Evolutionary conservation across 2,329 filamentous ascomycete species (phyloP), one percentile per base, ranked within the genome.

Genomic region (Apiospora kogelbergensis): DNA sequence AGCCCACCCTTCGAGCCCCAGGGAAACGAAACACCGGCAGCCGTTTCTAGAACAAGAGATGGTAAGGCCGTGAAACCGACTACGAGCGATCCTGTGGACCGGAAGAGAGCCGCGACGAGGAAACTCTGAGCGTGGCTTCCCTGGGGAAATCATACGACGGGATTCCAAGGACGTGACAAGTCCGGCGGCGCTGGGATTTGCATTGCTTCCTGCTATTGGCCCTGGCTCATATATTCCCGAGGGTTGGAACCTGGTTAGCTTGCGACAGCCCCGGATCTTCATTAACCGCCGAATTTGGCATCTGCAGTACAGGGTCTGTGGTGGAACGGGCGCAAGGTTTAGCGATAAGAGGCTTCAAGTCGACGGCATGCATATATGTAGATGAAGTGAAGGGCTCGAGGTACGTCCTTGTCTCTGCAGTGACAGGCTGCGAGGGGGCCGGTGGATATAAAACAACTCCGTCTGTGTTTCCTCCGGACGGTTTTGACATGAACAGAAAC

Each of bases 201-300:
- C 30, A 60, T 60, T 60, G 53, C n/a, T 37, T 60, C 53, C 53
- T 60, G 37, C 13, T 37, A n/a, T 60, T 60, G 20, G 53, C 30
- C 53, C 30, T 60, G 53, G 26, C n/a, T 13, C 30, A 60, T 60
- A 60, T 60, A 60, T 37, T 13, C 26, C 53, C 53, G 53, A 60
- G 53, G 53, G 53, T 37, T 33, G 53, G 53, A 37, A 37, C 26
- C 53, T 60, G 30, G 53, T 37, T n/a, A 60, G 53, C 30, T 11
- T 37, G 30, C 53, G 37, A n/a, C 53, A 33, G 17, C 30, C 53
- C 53, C 53, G 53, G 53, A 60, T 60, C 53, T 60, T 60, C 53
- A 60, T 60, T 60, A 60, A 60, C 53, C 53, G 53, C 53, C 53
- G 53, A 60, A 26, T 60, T 37, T 60, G 53, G 37, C 53, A 60